phyloP scores from a whole-genome alignment of 495 filamentous ascomycete genomes.

The Choiromyces venosus region DNA sequence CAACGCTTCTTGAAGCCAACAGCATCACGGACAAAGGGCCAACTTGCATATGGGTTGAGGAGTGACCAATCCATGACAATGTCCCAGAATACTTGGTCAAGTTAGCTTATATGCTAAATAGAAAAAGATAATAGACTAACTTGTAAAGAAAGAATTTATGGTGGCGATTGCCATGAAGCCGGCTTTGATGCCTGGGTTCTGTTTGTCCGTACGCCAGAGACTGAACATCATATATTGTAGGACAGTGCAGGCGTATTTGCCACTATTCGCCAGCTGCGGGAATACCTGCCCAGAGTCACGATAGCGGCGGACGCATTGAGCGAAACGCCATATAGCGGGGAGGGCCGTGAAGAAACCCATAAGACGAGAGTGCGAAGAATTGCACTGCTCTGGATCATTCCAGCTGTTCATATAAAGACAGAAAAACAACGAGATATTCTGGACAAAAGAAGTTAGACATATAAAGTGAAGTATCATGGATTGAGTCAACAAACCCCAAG shows the following conservation, averaged over 20 bases:
- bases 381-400: conserved; percentile 67
- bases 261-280: conserved; percentile 86
- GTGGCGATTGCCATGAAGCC: conserved; percentile 73
- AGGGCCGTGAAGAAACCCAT: conserved; percentile 81
- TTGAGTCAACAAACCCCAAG: conserved; percentile 62
- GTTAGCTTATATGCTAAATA: conserved; percentile 10
- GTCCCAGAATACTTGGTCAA: conserved; percentile 70
- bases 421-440: conserved; percentile 90
- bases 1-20: conserved; percentile 68
- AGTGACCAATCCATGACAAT: conserved; percentile 94
- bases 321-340: conserved; percentile 77
- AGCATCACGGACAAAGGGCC: conserved; percentile 69
- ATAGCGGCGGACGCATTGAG: conserved; percentile 90
- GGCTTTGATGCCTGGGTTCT: conserved; percentile 51
- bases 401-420: conserved; percentile 80
- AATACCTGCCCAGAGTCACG: conserved; percentile 78
- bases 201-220: conserved; percentile 69
- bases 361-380: conserved; percentile 74
- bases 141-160: conserved; percentile 75
- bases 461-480: background rate
- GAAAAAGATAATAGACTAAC: conserved; percentile 47
- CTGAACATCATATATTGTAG: conserved; percentile 69
- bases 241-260: conserved; percentile 84
- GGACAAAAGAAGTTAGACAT: conserved; percentile 35
- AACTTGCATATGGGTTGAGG: conserved; percentile 63